A percentile compares a stretch with the other conserved stretches of the same genome.
phyloP scores from a whole-genome alignment of 2,329 filamentous ascomycete genomes.

The Monosporascus sp. region DNA sequence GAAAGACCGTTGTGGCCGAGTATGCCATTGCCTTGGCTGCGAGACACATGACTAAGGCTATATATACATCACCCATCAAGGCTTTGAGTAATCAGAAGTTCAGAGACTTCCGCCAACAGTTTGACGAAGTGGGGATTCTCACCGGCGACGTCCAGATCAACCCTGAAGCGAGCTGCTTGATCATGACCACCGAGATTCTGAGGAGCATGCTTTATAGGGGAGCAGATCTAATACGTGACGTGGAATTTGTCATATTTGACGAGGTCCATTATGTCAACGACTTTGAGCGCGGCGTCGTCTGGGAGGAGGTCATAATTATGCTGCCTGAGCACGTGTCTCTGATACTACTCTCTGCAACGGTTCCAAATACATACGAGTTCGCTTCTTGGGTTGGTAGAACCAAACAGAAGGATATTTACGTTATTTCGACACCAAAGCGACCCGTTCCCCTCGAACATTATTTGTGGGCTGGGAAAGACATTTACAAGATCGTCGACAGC shows the following conservation, averaged over 20 bases:
- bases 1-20: slow-evolving; percentile 96
- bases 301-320: slow-evolving; percentile 99
- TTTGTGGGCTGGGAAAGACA: slow-evolving; percentile 88
- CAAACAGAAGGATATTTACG: slow-evolving; percentile 98
- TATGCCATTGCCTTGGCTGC: slow-evolving; percentile 94
- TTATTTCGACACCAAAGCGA: slow-evolving; percentile 94
- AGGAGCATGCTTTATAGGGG: slow-evolving; percentile 97
- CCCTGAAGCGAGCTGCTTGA: slow-evolving; percentile 93
- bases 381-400: slow-evolving; percentile 97
- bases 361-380: slow-evolving; percentile 96
- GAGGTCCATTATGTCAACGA: slow-evolving; percentile 99
- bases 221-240: slow-evolving; percentile 91
- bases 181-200: slow-evolving; percentile 98
- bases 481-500: slow-evolving; percentile 89
- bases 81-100: slow-evolving; percentile 98
- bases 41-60: slow-evolving; percentile 99
- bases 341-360: slow-evolving; percentile 90
- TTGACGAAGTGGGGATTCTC: slow-evolving; percentile 93
- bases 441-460: slow-evolving; percentile 95
- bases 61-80: slow-evolving; percentile 98
- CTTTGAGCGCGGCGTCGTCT: slow-evolving; percentile 89
- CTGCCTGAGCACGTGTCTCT: slow-evolving; percentile 93
- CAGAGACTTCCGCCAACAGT: slow-evolving; percentile 82
- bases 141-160: slow-evolving; percentile 98
- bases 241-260: slow-evolving; percentile 98